Base-by-base conservation (phyloP, 1,284 basidiomycete genomes). In the Sporisorium iseilematis-ciliati region DNA sequence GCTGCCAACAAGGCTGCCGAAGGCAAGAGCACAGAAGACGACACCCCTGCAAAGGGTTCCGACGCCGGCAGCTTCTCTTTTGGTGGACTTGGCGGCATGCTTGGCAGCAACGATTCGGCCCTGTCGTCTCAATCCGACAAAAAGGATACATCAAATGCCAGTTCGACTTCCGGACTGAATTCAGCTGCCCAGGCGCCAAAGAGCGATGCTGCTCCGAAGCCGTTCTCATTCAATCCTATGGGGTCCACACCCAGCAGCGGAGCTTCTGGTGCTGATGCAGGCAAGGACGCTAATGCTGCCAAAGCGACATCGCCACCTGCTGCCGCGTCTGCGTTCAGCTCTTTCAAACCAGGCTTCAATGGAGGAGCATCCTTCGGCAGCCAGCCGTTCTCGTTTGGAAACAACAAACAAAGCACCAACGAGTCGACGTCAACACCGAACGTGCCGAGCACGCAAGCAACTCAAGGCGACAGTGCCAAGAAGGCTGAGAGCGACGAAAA, bases 21-120 rank as follows among this genome's bases (percentile, higher is more conserved):
- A 35, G 64, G 61, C 25, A 75, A 62, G 45, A 51, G 46, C 58
- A 58, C 57, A 43, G 55, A 10, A 6, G 53, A 59, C 5, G 62
- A 61, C 0, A n/a, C 43, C 3, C 2, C 46, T 4, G 54, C 29
- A 20, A 48, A 55, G 16, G 65, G 62, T 46, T 26, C 38, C 20
- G 57, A 55, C 29, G 40, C 72, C 4, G 42, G 61, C 23, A 68
- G 61, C n/a, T 75, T 80, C 48, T 75, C 78, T 7, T 80, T 80
- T 23, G 78, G 75, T 12, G 69, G 60, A 14, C 40, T 74, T 18
- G 69, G 57, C 35, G 45, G 31, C 21, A 55, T 74, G 45, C 42
- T 75, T 10, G 66, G 57, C 16, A 64, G 65, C 61, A 60, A 65
- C 10, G 62, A 65, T 41, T 62, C 62, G 4, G 51, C 58, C 11